Conservation (phyloP, 2,329 filamentous ascomycete genomes). For the Plectosphaerella plurivora region DNA sequence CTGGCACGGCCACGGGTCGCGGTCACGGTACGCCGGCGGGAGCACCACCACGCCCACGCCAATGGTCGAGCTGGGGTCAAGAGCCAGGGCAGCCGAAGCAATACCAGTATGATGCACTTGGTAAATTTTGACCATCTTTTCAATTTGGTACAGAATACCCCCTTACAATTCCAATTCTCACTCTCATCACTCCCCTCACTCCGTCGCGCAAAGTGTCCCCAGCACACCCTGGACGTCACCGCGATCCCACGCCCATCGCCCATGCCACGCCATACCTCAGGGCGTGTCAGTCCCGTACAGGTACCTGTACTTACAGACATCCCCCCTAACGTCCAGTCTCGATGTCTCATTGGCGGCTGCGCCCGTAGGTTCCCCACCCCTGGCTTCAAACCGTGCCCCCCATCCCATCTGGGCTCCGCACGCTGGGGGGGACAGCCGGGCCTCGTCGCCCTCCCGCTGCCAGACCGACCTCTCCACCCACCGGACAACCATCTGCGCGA, state of each 20-base stretch:
- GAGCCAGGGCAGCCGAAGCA: no score
- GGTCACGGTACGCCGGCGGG: no score
- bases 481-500: slow-evolving; percentile 24
- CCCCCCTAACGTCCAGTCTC: not conserved
- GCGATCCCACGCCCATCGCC: no score
- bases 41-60: no score
- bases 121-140: no score
- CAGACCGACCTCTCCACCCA: slow-evolving; percentile 20
- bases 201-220: not conserved
- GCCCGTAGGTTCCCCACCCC: slow-evolving; percentile 1
- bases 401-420: slow-evolving; percentile 11
- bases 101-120: no score
- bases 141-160: no score
- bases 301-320: not conserved
- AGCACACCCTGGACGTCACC: not conserved
- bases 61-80: no score
- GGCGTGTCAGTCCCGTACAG: not conserved
- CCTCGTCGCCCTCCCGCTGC: slow-evolving; percentile 24
- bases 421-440: not conserved
- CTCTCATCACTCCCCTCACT: no score
- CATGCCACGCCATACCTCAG: no score
- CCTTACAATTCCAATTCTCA: no score
- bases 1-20: no score
- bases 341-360: slow-evolving; percentile 5
- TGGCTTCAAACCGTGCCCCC: not conserved